phyloP scores from a whole-genome alignment of 768 basidiomycete genomes.

The Termitomyces sp. region DNA sequence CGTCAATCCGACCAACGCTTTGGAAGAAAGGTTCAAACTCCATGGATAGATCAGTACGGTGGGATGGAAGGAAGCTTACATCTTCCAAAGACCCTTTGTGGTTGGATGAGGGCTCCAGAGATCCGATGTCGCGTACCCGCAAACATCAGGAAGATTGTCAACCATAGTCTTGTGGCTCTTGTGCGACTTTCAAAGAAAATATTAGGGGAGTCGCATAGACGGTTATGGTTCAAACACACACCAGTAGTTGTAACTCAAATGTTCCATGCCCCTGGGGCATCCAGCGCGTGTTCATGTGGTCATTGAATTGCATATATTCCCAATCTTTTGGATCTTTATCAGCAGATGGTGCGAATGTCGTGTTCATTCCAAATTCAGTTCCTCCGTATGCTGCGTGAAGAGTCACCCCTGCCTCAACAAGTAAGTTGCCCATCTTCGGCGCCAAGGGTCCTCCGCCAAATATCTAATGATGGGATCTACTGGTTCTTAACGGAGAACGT shows the following conservation, averaged over 20 bases:
- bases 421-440: constrained; percentile 8
- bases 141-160: neutral
- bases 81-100: constrained; percentile 4
- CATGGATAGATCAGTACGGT: neutral
- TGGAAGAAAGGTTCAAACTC: neutral
- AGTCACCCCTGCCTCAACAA: constrained; percentile 7
- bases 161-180: neutral
- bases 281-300: constrained; percentile 23
- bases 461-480: neutral
- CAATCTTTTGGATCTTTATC: constrained; percentile 12
- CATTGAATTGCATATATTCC: constrained; percentile 11
- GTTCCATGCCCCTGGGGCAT: constrained; percentile 27
- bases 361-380: constrained; percentile 13
- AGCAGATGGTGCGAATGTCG: constrained; percentile 8
- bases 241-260: constrained; percentile 32
- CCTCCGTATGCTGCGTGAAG: constrained; percentile 10
- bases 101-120: constrained; percentile 4
- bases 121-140: constrained; percentile 5
- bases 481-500: neutral
- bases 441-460: constrained; percentile 11
- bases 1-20: constrained; percentile 36
- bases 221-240: constrained; percentile 1
- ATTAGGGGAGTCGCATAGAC: neutral
- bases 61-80: neutral
- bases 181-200: neutral